Base-by-base conservation (phyloP, 352 stramenopile species). In the Pythium sp. region DNA sequence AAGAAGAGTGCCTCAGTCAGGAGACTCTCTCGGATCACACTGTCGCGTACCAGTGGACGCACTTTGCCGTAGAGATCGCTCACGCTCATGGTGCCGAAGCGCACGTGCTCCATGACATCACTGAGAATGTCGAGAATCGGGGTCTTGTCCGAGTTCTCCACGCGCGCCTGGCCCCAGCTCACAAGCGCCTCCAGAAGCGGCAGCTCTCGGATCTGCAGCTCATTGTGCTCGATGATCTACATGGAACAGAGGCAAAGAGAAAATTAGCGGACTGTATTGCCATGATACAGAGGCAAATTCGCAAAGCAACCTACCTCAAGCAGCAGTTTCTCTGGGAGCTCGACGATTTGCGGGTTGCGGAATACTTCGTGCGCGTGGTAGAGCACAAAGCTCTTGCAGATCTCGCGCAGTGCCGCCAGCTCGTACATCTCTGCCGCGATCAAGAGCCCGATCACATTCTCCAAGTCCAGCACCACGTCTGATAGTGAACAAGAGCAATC, bases 51-150 rank as follows among this genome's bases (percentile, higher is more conserved):
- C 2, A 95, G 78, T 2, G 85, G 84, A 3, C 82, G 82, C 38
- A 95, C 88, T 86, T 94, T 95, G 46, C 88, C 84, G 53, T 95
- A 94, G 9, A 96, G 62, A 64, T 93, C 86, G 34, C 84, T 89
- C 49, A 96, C 88, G 53, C 85, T 96, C 88, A 96, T 96, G 0
- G 86, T 93, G 11, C 86, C 82, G 65, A 94, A 96, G 32, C 88
- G 86, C 56, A 96, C 81, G 58, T 88, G 84, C 71, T 93, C 81
- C 85, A 94, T 92, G 56, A 93, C 77, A 51, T 94, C 88, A 0
- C 69, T 71, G 30, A 96, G 65, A 51, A 94, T 76, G 30, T 84
- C 74, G 9, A 86, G 67, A 30, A 94, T 67, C 11, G 76, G 58
- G 5, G 71, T 55, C n/a, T 78, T 76, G 12, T 86, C 71, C 12